Base-by-base conservation (phyloP, 495 filamentous ascomycete genomes). In the Podospora bellae-mahoneyi region DNA sequence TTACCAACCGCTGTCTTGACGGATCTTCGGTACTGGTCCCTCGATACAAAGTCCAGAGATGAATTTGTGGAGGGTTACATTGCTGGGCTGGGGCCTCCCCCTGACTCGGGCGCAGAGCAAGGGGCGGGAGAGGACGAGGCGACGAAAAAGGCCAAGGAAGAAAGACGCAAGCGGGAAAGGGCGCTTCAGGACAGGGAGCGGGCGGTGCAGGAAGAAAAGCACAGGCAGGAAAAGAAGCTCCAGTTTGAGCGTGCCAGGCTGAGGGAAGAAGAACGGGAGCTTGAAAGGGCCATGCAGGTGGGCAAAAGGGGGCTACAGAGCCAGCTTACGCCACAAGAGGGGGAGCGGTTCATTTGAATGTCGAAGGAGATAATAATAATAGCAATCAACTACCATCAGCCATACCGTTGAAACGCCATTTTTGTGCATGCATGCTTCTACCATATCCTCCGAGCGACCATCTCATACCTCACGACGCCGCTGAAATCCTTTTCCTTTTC, bases 11-110 rank as follows among this genome's bases (percentile, higher is more conserved):
- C 83, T 23, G 77, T 99, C 2, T 79, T 94, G 9, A 83, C 86
- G 0, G 93, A 98, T 78, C 73, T 96, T 19, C 87, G 92, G 61
- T 98, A 90, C 72, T 90, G 96, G 63, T 87, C 90, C n/a, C 81
- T 97, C 9, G 82, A 90, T n/a, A 76, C 87, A 0, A 82, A 86
- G 30, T 80, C 84, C 15, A 86, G 95, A 9, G 88, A 96, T 73
- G 83, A 87, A 13, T 81, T 99, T 9, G 84, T 97, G 20, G 87
- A 91, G 74, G 84, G 86, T 3, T 92, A 92, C 74, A 89, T 98
- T 28, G 84, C 89, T 55, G 91, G 87, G 2, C 78, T 98, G 2
- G 85, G 85, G 19, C 81, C 89, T 3, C 84, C 91, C 5, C 91
- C 91, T 0, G 84, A 87, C 39, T 66, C n/a, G 0, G 62, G 53